Evolutionary conservation across 2,329 filamentous ascomycete genomes (phyloP), one percentile per base, ranked within the genome.

Genomic region (Monosporascus cannonballus): DNA sequence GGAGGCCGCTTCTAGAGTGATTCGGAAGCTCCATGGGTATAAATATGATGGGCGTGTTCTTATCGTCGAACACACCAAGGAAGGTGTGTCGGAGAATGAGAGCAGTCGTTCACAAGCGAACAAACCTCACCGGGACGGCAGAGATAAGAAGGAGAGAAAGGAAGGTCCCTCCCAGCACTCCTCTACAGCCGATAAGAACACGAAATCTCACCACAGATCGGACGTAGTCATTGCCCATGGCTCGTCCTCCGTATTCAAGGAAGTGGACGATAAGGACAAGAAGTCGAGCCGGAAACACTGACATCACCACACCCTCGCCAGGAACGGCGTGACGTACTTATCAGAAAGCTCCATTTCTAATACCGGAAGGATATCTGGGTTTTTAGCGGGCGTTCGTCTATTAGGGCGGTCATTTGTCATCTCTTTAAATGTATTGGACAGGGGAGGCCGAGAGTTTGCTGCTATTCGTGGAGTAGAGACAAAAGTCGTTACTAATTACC

Each of bases 51-150:
- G 64, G 4, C 59, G 58, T 7, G 51, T 51, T 22, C 49, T 67
- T n/a, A 59, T 52, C 25, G 65, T 56, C 11, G 57, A 59, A 22
- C 56, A 61, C 44, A 64, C 63, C 7, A 66, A 62, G 36, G 65
- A 67, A 44, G 64, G 63, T 15, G 60, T 62, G 25, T 62, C 65
- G 6, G 57, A 61, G 27, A 54, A 57, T 42, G 61, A 63, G 47
- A 44, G 54, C 15, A 45, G 47, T 8, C 55, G 55, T 47, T 34
- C 53, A n/a, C 54, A 51, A 47, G 4, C 41, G 24, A 24, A 25
- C 20, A 37, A 24, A 18, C 20, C 30, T 18, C 18, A 15, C 15
- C 18, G 53, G 56, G 1, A 36, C 20, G 34, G 38, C 34, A 18
- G 34, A 17, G 34, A 25, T 17, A 41, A 24, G 24, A 24, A 30